Evolutionary conservation across 164 flowering plant genomes (phyloP).

Genomic region (Buxus sempervirens): DNA sequence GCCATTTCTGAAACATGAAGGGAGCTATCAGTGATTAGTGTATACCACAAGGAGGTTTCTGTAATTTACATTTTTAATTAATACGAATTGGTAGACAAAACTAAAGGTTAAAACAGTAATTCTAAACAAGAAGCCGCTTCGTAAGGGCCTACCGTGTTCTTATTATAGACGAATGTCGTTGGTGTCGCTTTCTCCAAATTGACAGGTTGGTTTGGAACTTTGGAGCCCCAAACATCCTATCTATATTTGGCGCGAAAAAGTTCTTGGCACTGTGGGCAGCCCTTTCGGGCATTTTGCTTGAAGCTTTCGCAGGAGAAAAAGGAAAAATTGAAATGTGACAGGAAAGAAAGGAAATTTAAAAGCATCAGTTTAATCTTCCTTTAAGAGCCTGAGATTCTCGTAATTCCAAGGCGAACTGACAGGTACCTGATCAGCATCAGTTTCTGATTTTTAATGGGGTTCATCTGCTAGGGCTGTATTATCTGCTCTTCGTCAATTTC

Average conservation of each 20-base stretch:
- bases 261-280: not conserved
- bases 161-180: too few species aligned
- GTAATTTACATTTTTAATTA: too few species aligned
- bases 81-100: too few species aligned
- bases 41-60: too few species aligned
- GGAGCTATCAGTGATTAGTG: too few species aligned
- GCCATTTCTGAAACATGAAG: too few species aligned
- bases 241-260: slow-evolving; percentile 18
- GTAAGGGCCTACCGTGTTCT: too few species aligned
- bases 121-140: too few species aligned
- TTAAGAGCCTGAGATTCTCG: slow-evolving; percentile 4
- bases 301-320: not conserved
- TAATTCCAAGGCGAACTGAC: slow-evolving; percentile 4
- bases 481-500: not conserved
- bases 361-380: slow-evolving; percentile 5
- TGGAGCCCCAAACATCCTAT: not conserved
- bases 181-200: not conserved
- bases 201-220: not conserved
- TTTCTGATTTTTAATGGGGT: slow-evolving; percentile 4
- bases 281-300: not conserved
- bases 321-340: too few species aligned
- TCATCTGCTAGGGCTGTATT: not conserved
- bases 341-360: not conserved
- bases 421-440: slow-evolving; percentile 6
- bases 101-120: too few species aligned